Percentiles rank a stretch among this genome's conserved stretches.
These are phyloP conservation scores for Blakeslea trispora DNA, from an alignment of 371 early-diverging fungal genomes.

Conservation along the genomic window DNA sequence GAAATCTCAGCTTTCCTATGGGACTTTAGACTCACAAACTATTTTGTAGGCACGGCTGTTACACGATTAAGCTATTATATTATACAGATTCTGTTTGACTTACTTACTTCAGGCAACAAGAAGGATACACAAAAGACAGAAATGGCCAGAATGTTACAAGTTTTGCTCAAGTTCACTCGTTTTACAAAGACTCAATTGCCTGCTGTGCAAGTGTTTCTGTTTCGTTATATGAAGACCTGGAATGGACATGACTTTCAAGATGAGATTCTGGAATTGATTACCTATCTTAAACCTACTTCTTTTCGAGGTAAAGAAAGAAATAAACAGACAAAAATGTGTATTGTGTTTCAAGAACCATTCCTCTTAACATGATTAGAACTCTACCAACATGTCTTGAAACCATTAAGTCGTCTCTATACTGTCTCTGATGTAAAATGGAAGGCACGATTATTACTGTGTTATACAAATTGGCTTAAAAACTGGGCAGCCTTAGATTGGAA, in stretches of 20 bases:
- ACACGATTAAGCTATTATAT: constrained; percentile 52
- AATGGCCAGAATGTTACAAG: constrained; percentile 40
- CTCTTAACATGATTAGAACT: constrained; percentile 28
- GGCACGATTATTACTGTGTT: constrained; percentile 50
- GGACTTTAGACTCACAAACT: no score
- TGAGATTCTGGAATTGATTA: constrained; percentile 52
- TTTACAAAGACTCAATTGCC: constrained; percentile 56
- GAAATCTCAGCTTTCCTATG: background rate
- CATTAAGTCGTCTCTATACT: constrained; percentile 44
- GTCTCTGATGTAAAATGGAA: constrained; percentile 54
- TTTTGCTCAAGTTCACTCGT: constrained; percentile 36
- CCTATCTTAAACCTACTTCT: constrained; percentile 45
- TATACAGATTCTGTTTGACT: constrained; percentile 44
- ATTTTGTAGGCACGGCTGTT: constrained; percentile 30
- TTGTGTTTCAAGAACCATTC: no score
- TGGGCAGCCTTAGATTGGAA: constrained; percentile 59
- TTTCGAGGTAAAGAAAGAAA: constrained; percentile 44
- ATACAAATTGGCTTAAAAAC: constrained; percentile 45
- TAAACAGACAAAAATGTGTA: no score
- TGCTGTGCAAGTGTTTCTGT: constrained; percentile 48
- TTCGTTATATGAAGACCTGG: constrained; percentile 48
- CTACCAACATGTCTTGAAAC: constrained; percentile 36
- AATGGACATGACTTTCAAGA: constrained; percentile 52
- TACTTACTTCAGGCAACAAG: constrained; percentile 42
- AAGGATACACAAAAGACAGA: constrained; percentile 26